Evolutionary conservation across 139 green algal genomes (phyloP).

Genomic region (Trebouxia sp.): DNA sequence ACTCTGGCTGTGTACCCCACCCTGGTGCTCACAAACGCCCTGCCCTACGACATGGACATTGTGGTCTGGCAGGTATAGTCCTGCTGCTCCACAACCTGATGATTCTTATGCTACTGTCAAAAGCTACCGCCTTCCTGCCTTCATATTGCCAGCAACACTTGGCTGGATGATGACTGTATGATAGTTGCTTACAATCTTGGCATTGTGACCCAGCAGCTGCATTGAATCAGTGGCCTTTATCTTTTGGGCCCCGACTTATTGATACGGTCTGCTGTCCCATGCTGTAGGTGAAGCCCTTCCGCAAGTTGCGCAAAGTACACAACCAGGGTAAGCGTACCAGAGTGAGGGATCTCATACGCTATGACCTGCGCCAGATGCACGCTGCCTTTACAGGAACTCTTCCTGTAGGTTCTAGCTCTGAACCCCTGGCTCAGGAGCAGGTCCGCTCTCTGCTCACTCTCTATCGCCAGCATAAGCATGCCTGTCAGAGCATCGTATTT

Average conservation of each 20-base stretch:
- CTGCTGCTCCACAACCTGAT: background rate
- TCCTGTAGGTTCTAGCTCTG: constrained; percentile 1
- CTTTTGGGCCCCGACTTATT: no score
- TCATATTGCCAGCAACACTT: no score
- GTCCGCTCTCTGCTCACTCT: background rate
- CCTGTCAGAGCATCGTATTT: no score
- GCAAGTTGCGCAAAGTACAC: constrained; percentile 30
- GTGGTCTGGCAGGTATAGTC: constrained; percentile 55
- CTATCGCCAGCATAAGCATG: no score
- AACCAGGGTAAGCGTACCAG: background rate
- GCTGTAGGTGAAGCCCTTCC: constrained; percentile 29
- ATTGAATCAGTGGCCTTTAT: no score
- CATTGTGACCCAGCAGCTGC: no score
- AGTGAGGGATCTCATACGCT: constrained; percentile 23
- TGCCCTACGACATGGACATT: constrained; percentile 72
- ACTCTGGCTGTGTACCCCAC: constrained; percentile 71
- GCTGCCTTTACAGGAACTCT: constrained; percentile 33
- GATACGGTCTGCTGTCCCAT: no score
- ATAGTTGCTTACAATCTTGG: no score
- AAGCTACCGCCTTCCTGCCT: no score
- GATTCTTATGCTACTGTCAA: no score
- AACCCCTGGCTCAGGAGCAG: background rate
- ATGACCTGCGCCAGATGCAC: constrained; percentile 37
- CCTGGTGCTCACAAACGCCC: constrained; percentile 68
- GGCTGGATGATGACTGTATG: no score